Conservation (phyloP, 2,329 filamentous ascomycete genomes). For the Trichoderma aggressivum region DNA sequence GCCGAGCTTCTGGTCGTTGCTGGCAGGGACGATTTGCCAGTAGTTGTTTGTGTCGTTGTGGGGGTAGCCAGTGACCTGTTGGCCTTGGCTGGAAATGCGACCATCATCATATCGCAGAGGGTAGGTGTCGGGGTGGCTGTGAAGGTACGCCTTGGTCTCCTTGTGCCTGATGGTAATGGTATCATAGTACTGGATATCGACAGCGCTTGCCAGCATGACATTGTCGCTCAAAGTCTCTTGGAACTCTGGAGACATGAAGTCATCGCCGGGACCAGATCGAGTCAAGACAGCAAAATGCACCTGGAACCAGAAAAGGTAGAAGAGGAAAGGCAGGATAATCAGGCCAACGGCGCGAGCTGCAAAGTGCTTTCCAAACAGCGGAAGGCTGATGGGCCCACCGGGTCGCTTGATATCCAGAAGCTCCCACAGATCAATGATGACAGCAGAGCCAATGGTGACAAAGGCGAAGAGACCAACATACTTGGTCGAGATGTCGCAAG, state of each 20-base stretch:
- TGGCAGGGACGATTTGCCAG: conserved; percentile 83
- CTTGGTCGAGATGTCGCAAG: conserved; percentile 97
- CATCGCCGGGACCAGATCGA: conserved; percentile 88
- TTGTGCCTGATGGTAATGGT: conserved; percentile 87
- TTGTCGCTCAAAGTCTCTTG: conserved; percentile 97
- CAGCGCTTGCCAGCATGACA: conserved; percentile 79
- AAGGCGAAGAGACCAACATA: conserved; percentile 97
- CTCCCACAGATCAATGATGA: conserved; percentile 92
- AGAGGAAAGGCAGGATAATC: conserved; percentile 88
- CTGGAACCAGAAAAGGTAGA: conserved; percentile 99
- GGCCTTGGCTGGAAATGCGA: conserved; percentile 92
- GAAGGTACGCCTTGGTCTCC: conserved; percentile 93
- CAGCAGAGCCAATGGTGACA: conserved; percentile 91
- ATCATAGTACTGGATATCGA: conserved; percentile 88
- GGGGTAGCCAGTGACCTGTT: conserved; percentile 97
- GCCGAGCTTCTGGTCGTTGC: conserved; percentile 55
- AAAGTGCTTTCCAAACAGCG: conserved; percentile 86
- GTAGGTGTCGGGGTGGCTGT: conserved; percentile 87
- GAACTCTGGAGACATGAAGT: conserved; percentile 98
- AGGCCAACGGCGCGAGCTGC: conserved; percentile 79
- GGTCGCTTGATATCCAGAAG: conserved; percentile 84
- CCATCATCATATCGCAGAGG: conserved; percentile 96
- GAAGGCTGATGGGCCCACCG: conserved; percentile 74
- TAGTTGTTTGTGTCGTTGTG: conserved; percentile 99
- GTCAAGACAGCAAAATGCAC: conserved; percentile 91